These are phyloP conservation scores for Acer negundo DNA, from an alignment of 345 rosid species.

Conservation along the genomic window DNA sequence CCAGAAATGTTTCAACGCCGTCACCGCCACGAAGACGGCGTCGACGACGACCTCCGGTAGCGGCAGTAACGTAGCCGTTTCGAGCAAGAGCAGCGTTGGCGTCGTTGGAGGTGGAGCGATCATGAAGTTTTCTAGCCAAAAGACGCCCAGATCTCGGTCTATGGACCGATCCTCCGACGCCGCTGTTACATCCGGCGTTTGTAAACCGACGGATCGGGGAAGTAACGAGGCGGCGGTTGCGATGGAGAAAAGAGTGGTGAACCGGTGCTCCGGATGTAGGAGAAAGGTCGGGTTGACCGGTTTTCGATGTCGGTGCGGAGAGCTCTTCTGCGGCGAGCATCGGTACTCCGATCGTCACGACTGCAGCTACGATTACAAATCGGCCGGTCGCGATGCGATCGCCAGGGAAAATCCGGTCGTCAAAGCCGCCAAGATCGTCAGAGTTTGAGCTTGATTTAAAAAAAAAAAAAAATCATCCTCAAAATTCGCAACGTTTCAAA, in stretches of 20 bases:
- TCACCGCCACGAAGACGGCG: conserved; percentile 35
- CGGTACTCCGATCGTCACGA: conserved; percentile 96
- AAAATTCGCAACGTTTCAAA: not conserved
- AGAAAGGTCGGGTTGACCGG: conserved; percentile 95
- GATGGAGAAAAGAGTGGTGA: conserved; percentile 59
- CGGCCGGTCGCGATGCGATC: conserved; percentile 91
- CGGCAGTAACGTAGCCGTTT: conserved; percentile 13
- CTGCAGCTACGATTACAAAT: conserved; percentile 88
- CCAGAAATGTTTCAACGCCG: conserved; percentile 88
- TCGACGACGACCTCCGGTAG: not conserved
- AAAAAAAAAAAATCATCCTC: not conserved
- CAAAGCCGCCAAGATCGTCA: conserved; percentile 93
- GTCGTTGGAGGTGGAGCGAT: conserved; percentile 32
- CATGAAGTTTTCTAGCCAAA: conserved; percentile 48
- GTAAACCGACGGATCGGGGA: conserved; percentile 22
- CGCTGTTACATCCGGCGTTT: conserved; percentile 21
- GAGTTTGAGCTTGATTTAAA: conserved; percentile 46
- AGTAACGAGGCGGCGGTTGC: conserved; percentile 25
- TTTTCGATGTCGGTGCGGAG: conserved; percentile 94
- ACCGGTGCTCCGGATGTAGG: conserved; percentile 86
- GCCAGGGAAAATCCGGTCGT: conserved; percentile 93
- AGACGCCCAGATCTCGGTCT: conserved; percentile 53
- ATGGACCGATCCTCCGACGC: conserved; percentile 23
- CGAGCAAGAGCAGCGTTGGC: not conserved
- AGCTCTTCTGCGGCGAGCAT: conserved; percentile 89